Evolutionary conservation across 176 grass and related monocot species (phyloP), one percentile per base, ranked within the genome.

Genomic region (Dactylis glomerata): DNA sequence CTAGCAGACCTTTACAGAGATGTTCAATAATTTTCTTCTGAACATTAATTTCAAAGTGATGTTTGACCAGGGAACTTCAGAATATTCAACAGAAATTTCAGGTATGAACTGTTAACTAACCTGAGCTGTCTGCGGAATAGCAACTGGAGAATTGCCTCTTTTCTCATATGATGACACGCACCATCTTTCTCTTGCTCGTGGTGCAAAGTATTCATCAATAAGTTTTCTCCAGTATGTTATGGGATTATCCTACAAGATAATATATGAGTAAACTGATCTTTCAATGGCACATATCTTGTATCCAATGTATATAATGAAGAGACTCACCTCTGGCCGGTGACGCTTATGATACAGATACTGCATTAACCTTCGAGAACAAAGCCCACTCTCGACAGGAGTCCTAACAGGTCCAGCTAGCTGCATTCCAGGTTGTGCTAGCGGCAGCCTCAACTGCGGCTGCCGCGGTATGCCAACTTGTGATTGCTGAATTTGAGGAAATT

Each of bases 211-310:
- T 70, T 99, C 93, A 26, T 91, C 83, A 52, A 99, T 90, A 83
- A 99, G 87, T 57, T 99, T 99, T 80, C 90, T 96, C 96, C 93
- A 99, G 66, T 96, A 96, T 70, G 86, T 82, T 82, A 99, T 96
- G 38, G 89, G 77, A 72, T 99, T 99, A 77, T 94, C 91, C 96
- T 96, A 80, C 70, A 86, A 85, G 34, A 59, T 1, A 22, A 0
- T 37, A 36, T 54, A 32, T 46, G 0, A 86, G 62, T 91, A 56
- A 83, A 83, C 66, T 32, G 28, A 63, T 55, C 37, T 68, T 8
- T 46, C 40, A 91, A 55, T 37, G 83, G 46, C 26, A 11, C 12
- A 5, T 10, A 84, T 58, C 62, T 85, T 82, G 24, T 24, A 33
- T 71, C 23, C 58, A 88, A 77, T 57, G 73, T 16, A 55, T 62